A percentile compares a stretch with the other conserved stretches of the same genome.
These are phyloP conservation scores for Aspergillus fumigatus DNA, from an alignment of 2,329 filamentous ascomycete genomes.

Conservation along the genomic window DNA sequence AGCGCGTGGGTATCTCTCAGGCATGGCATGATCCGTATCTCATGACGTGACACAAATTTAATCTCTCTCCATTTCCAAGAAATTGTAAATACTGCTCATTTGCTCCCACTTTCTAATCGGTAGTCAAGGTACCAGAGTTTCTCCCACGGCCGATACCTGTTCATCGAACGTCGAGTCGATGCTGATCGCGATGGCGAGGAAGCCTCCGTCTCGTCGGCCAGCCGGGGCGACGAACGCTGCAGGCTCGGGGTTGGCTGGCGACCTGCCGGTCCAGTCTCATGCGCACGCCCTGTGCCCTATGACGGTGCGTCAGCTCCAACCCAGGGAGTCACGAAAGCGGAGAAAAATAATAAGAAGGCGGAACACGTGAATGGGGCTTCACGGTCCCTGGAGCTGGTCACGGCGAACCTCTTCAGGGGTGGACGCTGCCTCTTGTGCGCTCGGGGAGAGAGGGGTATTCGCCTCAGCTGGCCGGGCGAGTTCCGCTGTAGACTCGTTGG, in stretches of 20 bases:
- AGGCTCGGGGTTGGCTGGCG: background rate
- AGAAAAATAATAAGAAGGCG: constrained; percentile 1
- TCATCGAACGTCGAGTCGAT: constrained; percentile 16
- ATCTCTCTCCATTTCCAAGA: background rate
- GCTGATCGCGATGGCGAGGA: constrained; percentile 25
- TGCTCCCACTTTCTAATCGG: constrained; percentile 28
- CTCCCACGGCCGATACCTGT: constrained; percentile 36
- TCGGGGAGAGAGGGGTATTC: constrained; percentile 24
- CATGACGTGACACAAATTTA: constrained; percentile 1
- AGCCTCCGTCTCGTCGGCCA: constrained; percentile 4
- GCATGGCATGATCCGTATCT: constrained; percentile 5
- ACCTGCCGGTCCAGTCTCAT: background rate
- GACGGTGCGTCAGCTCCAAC: constrained; percentile 19
- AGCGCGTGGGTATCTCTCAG: constrained; percentile 17
- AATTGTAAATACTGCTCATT: constrained; percentile 3
- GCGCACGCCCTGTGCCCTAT: constrained; percentile 15
- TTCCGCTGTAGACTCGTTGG: constrained; percentile 33
- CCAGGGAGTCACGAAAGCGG: constrained; percentile 1
- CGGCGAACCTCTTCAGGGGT: constrained; percentile 47
- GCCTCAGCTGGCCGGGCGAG: constrained; percentile 33
- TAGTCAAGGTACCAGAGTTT: constrained; percentile 43
- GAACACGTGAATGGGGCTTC: constrained; percentile 18
- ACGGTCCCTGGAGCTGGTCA: constrained; percentile 43
- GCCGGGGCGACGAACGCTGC: constrained; percentile 12
- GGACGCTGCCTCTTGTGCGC: constrained; percentile 35